Percentiles rank a stretch among this genome's conserved stretches.
Conservation (phyloP, 768 basidiomycete genomes). For the Amanita brunnescens region DNA sequence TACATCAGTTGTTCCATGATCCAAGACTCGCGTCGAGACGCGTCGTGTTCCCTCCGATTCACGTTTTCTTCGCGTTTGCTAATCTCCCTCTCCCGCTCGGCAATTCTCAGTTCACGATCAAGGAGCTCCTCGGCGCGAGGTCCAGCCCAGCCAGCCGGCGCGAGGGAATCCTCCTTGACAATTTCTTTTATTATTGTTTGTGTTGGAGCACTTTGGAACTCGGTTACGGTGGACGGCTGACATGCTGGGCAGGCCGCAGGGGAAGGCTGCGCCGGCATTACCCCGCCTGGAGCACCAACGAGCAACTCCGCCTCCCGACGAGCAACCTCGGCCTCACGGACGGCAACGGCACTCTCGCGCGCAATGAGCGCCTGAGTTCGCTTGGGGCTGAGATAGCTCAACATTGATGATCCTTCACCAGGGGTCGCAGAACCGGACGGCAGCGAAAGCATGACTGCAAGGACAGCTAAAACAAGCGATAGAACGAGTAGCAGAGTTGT, state of each 20-base stretch:
- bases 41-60: constrained; percentile 81
- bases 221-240: constrained; percentile 39
- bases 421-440: constrained; percentile 43
- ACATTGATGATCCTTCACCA: constrained; percentile 38
- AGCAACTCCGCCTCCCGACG: constrained; percentile 83
- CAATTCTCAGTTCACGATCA: constrained; percentile 78
- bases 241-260: constrained; percentile 53
- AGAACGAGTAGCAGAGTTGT: constrained; percentile 83
- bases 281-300: constrained; percentile 75
- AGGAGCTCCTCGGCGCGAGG: constrained; percentile 73
- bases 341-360: constrained; percentile 70
- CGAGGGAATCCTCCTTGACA: constrained; percentile 71
- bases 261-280: constrained; percentile 43
- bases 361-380: constrained; percentile 73
- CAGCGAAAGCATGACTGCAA: constrained; percentile 87
- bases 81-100: constrained; percentile 81
- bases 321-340: constrained; percentile 82
- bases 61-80: constrained; percentile 79
- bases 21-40: constrained; percentile 80
- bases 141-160: constrained; percentile 76
- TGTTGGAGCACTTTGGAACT: constrained; percentile 46
- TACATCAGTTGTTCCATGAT: constrained; percentile 92
- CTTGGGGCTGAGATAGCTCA: constrained; percentile 73
- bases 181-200: constrained; percentile 87
- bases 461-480: constrained; percentile 76